Conservation (phyloP, 108 stramenopile genomes). For the Cyclostephanos tholiformis region DNA sequence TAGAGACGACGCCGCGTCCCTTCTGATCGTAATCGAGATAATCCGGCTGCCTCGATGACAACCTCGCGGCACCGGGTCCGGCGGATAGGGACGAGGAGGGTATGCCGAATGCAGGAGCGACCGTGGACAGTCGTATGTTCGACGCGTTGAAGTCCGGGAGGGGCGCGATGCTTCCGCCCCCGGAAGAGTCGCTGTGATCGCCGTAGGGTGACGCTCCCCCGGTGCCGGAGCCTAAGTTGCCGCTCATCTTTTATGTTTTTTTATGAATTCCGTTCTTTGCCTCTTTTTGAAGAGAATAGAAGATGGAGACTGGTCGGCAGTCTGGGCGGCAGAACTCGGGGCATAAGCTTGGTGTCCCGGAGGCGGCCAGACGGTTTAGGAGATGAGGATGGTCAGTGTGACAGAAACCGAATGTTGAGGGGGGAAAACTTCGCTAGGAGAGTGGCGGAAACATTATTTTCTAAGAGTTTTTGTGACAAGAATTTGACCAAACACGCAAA, state of each 20-base stretch:
- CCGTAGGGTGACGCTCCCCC: slow-evolving; percentile 32
- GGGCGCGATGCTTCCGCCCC: slow-evolving; percentile 28
- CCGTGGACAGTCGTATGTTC: slow-evolving; percentile 70
- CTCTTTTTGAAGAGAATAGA: too few relatives aligned
- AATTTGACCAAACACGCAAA: too few relatives aligned
- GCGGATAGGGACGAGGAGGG: slow-evolving; percentile 28
- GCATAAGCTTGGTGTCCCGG: too few relatives aligned
- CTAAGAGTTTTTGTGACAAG: too few relatives aligned
- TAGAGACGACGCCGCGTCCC: slow-evolving; percentile 76
- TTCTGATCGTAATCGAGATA: slow-evolving; percentile 87
- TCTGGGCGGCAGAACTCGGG: too few relatives aligned
- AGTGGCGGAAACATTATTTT: too few relatives aligned
- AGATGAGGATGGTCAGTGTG: too few relatives aligned
- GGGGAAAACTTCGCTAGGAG: too few relatives aligned
- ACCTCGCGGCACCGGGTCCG: not conserved
- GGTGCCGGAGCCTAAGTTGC: slow-evolving; percentile 42
- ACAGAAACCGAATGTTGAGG: too few relatives aligned
- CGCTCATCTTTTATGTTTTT: slow-evolving; percentile 12
- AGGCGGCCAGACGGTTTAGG: too few relatives aligned
- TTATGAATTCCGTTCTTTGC: too few relatives aligned
- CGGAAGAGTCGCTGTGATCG: slow-evolving; percentile 11
- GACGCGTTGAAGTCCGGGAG: slow-evolving; percentile 50
- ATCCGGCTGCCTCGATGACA: slow-evolving; percentile 60
- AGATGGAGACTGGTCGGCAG: too few relatives aligned
- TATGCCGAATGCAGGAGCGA: slow-evolving; percentile 81